Base-by-base conservation (phyloP, 1,284 basidiomycete genomes). In the Trametes versicolor region DNA sequence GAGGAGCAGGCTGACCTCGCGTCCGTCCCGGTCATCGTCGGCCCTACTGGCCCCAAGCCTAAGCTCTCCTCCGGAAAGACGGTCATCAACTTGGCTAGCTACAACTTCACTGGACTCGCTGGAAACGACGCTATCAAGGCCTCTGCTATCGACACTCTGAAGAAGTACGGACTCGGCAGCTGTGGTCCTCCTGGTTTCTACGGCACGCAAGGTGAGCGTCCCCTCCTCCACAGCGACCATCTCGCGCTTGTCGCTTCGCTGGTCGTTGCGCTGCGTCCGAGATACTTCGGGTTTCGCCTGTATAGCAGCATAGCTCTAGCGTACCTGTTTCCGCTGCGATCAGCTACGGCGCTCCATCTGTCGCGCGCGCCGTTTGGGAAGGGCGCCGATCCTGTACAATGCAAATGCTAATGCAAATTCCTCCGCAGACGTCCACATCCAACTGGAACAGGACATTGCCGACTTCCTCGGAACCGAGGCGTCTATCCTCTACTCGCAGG, bases 121-220 rank as follows among this genome's bases (percentile, higher is more conserved):
- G 93, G 93, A 27, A 95, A 96, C 73, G 95, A 98, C 65, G 81
- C 86, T 60, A 90, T 99, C 78, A 96, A 96, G 77, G 86, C 94
- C 57, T 88, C 89, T 47, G 95, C 96, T 7, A 85, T 98, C 25
- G 91, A 94, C 62, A 94, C 92, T 0, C 81, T 99, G n/a, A 84
- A 92, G 61, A 92, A 93, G 76, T 99, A 98, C 72, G 98, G 98
- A 39, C 87, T 99, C 1, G 98, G 97, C 6, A 95, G 93, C 71
- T 99, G 98, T 75, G 97, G 97, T 17, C 98, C 98, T 43, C 93
- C 97, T 36, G 96, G 97, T 9, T 99, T 99, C 82, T 99, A 99
- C 79, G 98, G 98, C 25, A 98, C 94, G 10, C 87, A 98, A 65
- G 95, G 94, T 96, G 66, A 59, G 65, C 17, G 9, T 17, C 3